Base-by-base conservation (phyloP, 164 flowering plant species). In the Tinospora cordifolia region DNA sequence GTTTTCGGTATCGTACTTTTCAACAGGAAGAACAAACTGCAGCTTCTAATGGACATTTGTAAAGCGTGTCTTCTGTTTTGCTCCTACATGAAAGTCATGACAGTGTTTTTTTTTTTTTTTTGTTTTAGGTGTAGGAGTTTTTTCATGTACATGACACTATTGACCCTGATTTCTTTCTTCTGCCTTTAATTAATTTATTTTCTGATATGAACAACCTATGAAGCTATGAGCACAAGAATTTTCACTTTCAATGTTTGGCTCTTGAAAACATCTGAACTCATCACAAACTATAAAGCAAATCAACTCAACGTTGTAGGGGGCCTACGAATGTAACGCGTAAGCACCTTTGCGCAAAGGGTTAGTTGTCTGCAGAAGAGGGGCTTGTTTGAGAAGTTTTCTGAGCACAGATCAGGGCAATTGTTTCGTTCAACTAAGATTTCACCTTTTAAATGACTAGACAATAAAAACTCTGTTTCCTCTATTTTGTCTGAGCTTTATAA, bases 91-190 rank as follows among this genome's bases (percentile, higher is more conserved):
- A 54, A 54, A 25, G 21, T 13, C 9, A 62, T 27, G 0, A 24
- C 36, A 36, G 22, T 64, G 14, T 64, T 34, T 30, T 68, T 54
- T n/a, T 54, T n/a, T n/a, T n/a, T n/a, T n/a, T n/a, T n/a, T n/a
- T n/a, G n/a, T n/a, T n/a, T n/a, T n/a, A n/a, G 60, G 60, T 0
- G 13, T 41, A 30, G 62, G 60, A 34, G 60, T n/a, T n/a, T 21
- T 30, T 21, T 65, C 76, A 40, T 75, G 73, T 75, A 69, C 41
- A 69, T 75, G 73, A 65, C 62, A 70, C 62, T 66, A 66, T 27
- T 71, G 67, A 71, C 62, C 36, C 4, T 46, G 14, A 59, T 54
- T 47, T 67, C 38, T 38, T 12, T 39, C 24, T 58, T 19, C 68
- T 47, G 19, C 38, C 63, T 36, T 68, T 1, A 30, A 54, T 54